Base-by-base conservation (phyloP, 2,329 filamentous ascomycete genomes). In the Alternaria tenuissima region DNA sequence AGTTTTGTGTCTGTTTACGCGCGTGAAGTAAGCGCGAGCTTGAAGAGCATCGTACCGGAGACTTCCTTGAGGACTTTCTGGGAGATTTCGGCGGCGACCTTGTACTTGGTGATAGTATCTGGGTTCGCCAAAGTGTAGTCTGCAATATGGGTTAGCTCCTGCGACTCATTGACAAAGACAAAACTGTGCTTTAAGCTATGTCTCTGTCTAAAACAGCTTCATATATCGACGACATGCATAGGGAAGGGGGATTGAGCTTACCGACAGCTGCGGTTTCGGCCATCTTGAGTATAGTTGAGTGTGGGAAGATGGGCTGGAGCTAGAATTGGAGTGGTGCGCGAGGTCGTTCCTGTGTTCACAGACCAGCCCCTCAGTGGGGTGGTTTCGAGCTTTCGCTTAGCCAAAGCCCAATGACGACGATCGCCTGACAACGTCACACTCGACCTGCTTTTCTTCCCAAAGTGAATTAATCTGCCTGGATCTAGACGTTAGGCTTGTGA, bases 71-170 rank as follows among this genome's bases (percentile, higher is more conserved):
- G 88, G 71, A 96, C 94, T 85, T 94, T 97, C 81, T 97, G 92
- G 52, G 94, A 95, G 82, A 99, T 98, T 79, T 91, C 87, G 66
- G 92, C 94, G 59, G 95, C 95, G 69, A 91, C 94, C 89, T 97
- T 98, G 88, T 98, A 98, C 87, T 98, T 99, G 83, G 95, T 98
- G 74, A 99, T 87, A 75, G 93, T 97, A 80, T 96, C 92, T 64
- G 92, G 92, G 85, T 96, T 95, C 81, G 89, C 92, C 81, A 97
- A 88, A 71, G 91, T 87, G 84, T 96, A 94, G 80, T 96, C 92
- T 96, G 67, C 67, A 30, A 56, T 53, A 42, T 55, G 51, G 53
- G 46, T 77, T 69, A 76, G 74, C 68, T 69, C 57, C 46, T 59
- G 59, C 67, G 63, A 66, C 69, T 60, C 53, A 51, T 62, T 66